Base-by-base conservation (phyloP, 176 grass and related monocot species). In the Triticum turgidum region DNA sequence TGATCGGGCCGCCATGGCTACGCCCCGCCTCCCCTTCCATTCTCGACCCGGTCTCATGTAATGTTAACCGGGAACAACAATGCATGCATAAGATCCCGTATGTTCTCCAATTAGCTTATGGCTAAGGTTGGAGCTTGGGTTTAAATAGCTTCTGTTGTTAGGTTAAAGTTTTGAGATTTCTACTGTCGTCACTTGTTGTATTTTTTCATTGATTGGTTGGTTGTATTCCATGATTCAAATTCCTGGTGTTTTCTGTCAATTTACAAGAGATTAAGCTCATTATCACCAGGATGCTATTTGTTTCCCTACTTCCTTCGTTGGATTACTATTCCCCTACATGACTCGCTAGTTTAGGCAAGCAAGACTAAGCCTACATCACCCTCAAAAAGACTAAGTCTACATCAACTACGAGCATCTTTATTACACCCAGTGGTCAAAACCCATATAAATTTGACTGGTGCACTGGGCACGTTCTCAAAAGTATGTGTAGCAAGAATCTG, bases 21-120 rank as follows among this genome's bases (percentile, higher is more conserved):
- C 37, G 5, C 87, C 87, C 2, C 78, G 72, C 74, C 79, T 84
- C 75, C 76, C 87, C 27, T 89, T 84, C 66, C 81, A 89, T 22
- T 84, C 87, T n/a, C 83, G 81, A 1, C 37, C 69, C 5, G 37
- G 69, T 4, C 37, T 72, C 69, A 42, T 72, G 66, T 67, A 33
- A 32, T 7, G 3, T 54, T 54, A 6, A 5, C n/a, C 3, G 9
- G 10, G n/a, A 24, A 63, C n/a, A 11, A 63, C 3, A 63, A 1
- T 63, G 24, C 4, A 49, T 49, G 45, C 11, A 49, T 49, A 49
- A 13, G 11, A 49, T 49, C 11, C 7, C 20, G 20, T 61, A 21
- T 3, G 20, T 61, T 21, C 56, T 61, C 20, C 18, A 8, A 6
- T 59, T 20, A 20, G 56, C 17, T 59, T 21, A 6, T 1, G 0